phyloP scores from a whole-genome alignment of 2,329 filamentous ascomycete genomes.

The Penicillium sp. region DNA sequence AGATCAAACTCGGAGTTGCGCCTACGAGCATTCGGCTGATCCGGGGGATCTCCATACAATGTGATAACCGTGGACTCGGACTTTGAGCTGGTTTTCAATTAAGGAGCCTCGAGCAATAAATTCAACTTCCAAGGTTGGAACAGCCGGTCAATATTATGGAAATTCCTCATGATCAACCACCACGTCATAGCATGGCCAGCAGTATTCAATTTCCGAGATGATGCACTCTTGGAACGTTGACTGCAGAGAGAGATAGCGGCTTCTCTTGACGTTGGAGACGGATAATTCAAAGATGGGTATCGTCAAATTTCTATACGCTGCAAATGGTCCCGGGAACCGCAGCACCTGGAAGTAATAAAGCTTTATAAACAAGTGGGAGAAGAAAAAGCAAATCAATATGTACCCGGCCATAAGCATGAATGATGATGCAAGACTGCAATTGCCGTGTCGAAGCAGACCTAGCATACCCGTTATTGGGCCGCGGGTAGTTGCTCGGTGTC shows the following conservation, averaged over 20 bases:
- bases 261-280: neutral
- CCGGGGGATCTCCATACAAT: neutral
- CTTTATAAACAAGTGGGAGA: conserved; percentile 6
- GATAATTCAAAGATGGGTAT: conserved; percentile 13
- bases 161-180: too few relatives aligned
- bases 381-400: neutral
- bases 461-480: neutral
- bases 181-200: too few relatives aligned
- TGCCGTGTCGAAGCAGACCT: neutral
- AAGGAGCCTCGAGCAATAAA: neutral
- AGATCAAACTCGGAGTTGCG: conserved; percentile 11
- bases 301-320: conserved; percentile 10
- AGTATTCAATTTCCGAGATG: too few relatives aligned
- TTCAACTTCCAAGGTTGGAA: too few relatives aligned
- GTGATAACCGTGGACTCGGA: too few relatives aligned
- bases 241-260: neutral
- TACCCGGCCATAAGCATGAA: neutral
- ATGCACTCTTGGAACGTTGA: too few relatives aligned
- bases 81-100: neutral
- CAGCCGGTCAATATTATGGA: neutral
- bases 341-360: neutral
- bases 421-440: neutral
- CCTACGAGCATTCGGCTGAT: neutral
- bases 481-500: neutral
- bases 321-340: neutral